Percentiles rank a stretch among this genome's conserved stretches.
phyloP scores from a whole-genome alignment of 495 filamentous ascomycete species.

The Penicillium macrosclerotiorum region DNA sequence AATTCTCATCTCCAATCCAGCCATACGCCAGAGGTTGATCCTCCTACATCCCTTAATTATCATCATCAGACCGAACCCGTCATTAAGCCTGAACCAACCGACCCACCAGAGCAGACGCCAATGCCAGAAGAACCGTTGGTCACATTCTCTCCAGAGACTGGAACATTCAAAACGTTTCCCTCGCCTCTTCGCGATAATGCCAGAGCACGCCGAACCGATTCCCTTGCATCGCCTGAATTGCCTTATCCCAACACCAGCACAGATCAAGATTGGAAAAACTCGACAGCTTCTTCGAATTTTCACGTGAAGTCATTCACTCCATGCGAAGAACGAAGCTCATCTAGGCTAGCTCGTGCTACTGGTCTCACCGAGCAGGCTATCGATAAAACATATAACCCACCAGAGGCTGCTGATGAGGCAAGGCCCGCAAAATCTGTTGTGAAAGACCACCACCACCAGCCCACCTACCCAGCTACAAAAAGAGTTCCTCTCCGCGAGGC shows the following conservation, averaged over 20 bases:
- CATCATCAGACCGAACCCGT: conserved; percentile 4
- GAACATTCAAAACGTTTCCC: conserved; percentile 48
- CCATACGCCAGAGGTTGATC: conserved; percentile 18
- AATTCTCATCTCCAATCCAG: conserved; percentile 9
- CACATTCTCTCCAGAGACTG: conserved; percentile 48
- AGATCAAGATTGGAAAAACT: conserved; percentile 1
- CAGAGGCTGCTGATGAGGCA: conserved; percentile 6
- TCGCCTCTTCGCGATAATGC: conserved; percentile 35
- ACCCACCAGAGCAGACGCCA: conserved; percentile 27
- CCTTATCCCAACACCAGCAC: conserved; percentile 1
- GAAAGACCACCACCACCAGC: conserved; percentile 9
- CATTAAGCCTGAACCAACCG: conserved; percentile 25
- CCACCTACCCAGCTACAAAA: conserved; percentile 27
- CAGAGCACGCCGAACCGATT: conserved; percentile 17
- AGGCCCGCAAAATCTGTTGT: conserved; percentile 13
- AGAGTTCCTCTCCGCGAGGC: conserved; percentile 34
- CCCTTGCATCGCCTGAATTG: conserved; percentile 7
- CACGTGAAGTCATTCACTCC: conserved; percentile 19
- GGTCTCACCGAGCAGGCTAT: neutral
- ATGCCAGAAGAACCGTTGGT: conserved; percentile 37
- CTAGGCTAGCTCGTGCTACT: conserved; percentile 1
- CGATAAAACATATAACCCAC: neutral
- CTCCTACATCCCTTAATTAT: conserved; percentile 8
- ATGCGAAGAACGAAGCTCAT: conserved; percentile 11
- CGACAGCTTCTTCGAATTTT: conserved; percentile 11